Evolutionary conservation across 78 protist genomes (phyloP), one percentile per base, ranked within the genome.

Genomic region (Speleostelium caveatum): DNA sequence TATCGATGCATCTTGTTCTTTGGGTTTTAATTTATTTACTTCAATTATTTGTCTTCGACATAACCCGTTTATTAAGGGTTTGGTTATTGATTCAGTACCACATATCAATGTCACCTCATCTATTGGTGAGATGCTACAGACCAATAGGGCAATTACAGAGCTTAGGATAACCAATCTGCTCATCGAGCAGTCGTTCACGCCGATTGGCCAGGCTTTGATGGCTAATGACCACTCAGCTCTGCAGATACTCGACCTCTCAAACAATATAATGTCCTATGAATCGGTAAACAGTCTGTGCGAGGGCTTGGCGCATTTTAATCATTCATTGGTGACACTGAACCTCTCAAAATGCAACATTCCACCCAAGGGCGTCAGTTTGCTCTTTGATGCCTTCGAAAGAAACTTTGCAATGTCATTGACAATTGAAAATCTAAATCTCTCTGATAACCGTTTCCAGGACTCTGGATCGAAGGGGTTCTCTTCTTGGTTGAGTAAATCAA

Each of bases 351-450:
- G 91, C 33, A 14, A 62, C 22, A 83, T 83, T 26, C 71, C 91
- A 69, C 68, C 72, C 8, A 83, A 42, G 49, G 91, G 91, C 1
- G 42, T 83, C 0, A 14, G 58, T 21, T 41, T 83, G 17, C 16
- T 83, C 1, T 83, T 83, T 53, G 72, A 62, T 16, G 61, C 79
- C 4, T 60, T 83, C 8, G 71, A 69, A 58, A 53, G 39, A 26
- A 83, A 83, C 67, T 69, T 83, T 49, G 79, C 56, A 26, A 67
- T 83, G 91, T 83, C 91, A n/a, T 63, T 69, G 19, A 83, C 91
- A 26, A 21, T 83, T 36, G 91, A 83, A 32, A 33, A 12, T 17
- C 39, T 83, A 17, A 32, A 22, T 6, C 58, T 83, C 39, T 69
- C 79, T 8, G 72, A 59, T 8, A 83, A 83, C 26, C 24, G 91